Evolutionary conservation across 169 alveolate species (phyloP).

Genomic region (Eimeria zaria): DNA sequence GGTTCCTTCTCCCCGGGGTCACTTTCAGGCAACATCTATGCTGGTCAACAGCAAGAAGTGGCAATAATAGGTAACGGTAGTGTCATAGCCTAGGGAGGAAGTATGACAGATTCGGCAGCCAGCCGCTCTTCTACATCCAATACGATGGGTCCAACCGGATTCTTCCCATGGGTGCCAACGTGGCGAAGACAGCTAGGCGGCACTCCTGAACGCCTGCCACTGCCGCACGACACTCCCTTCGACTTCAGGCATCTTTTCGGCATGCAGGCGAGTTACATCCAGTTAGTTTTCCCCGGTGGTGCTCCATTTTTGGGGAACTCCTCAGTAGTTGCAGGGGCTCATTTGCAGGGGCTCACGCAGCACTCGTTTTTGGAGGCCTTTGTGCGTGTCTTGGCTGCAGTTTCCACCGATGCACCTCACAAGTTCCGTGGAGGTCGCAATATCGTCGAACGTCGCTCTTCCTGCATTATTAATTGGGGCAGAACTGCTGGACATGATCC

Average conservation of each 20-base stretch:
- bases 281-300: not conserved
- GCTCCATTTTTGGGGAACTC: not conserved
- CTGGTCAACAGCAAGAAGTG: not conserved
- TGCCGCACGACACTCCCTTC: not conserved
- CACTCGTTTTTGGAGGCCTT: not conserved
- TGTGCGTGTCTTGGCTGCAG: not conserved
- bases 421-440: constrained; percentile 13
- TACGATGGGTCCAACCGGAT: not conserved
- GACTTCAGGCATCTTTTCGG: constrained; percentile 57
- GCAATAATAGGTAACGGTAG: not conserved
- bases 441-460: constrained; percentile 3
- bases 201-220: constrained; percentile 1
- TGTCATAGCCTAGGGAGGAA: not conserved
- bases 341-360: not conserved
- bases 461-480: constrained; percentile 25
- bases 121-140: not conserved
- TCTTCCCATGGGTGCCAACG: constrained; percentile 28
- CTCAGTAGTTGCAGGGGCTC: not conserved
- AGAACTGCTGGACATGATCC: constrained; percentile 5
- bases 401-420: constrained; percentile 39
- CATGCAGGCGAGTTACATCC: constrained; percentile 1
- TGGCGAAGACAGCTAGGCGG: constrained; percentile 37
- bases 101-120: not conserved
- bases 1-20: not conserved
- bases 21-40: not conserved